A percentile compares a stretch with the other conserved stretches of the same genome.
These are phyloP conservation scores for Keithomyces neogunnii DNA, from an alignment of 2,329 filamentous ascomycete species.

Conservation along the genomic window DNA sequence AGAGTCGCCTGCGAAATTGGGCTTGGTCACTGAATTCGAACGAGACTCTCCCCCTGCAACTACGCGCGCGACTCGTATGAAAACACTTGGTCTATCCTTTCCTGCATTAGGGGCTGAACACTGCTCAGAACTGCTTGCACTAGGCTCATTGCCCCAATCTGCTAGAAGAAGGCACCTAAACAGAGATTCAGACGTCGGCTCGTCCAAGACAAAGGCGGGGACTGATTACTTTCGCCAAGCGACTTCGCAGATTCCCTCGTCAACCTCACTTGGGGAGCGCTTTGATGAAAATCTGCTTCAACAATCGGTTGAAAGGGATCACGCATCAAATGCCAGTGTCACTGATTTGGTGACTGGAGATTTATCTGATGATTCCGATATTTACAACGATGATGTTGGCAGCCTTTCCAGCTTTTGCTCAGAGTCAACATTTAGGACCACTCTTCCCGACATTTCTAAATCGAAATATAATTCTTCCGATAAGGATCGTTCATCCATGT, in stretches of 20 bases:
- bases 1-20: slow-evolving; percentile 4
- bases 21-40: slow-evolving; percentile 4
- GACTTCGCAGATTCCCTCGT: too few species aligned
- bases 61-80: not conserved
- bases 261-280: too few species aligned
- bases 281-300: not conserved
- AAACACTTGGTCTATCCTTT: not conserved
- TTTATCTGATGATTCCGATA: not conserved
- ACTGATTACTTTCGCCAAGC: not conserved
- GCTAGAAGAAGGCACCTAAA: not conserved
- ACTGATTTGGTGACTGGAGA: not conserved
- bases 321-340: not conserved
- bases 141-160: not conserved
- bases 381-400: not conserved
- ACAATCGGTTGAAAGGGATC: not conserved
- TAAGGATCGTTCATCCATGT: not conserved
- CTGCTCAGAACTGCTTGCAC: not conserved
- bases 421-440: not conserved
- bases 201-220: not conserved
- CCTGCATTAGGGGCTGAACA: not conserved
- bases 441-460: not conserved
- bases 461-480: not conserved
- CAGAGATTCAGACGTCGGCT: not conserved
- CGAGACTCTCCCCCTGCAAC: slow-evolving; percentile 1
- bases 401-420: not conserved